Percentiles rank a stretch among this genome's conserved stretches.
Evolutionary conservation across 1,284 basidiomycete genomes (phyloP).

Genomic region (Pholiota adiposa): DNA sequence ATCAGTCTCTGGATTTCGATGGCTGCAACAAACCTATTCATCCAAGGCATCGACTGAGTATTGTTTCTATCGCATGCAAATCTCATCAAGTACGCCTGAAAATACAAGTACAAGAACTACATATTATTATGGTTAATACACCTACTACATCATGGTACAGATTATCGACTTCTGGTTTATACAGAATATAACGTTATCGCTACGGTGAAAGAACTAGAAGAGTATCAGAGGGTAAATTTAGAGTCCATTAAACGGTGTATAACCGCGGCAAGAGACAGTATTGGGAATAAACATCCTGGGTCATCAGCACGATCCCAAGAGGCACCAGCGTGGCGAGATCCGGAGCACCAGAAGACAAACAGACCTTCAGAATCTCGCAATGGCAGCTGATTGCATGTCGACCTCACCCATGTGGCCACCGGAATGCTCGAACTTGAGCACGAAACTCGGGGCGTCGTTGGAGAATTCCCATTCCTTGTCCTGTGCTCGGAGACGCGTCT

Average conservation of each 20-base stretch:
- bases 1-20: too few relatives aligned
- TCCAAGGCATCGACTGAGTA: too few relatives aligned
- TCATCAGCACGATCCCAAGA: conserved; percentile 14
- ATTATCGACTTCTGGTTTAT: too few relatives aligned
- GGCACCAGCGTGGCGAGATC: conserved; percentile 13
- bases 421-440: conserved; percentile 6
- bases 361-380: conserved; percentile 18
- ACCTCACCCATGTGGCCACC: neutral
- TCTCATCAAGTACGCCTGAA: too few relatives aligned
- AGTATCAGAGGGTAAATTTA: neutral
- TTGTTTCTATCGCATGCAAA: too few relatives aligned
- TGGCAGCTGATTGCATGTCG: conserved; percentile 12
- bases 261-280: conserved; percentile 6
- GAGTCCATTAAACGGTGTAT: neutral
- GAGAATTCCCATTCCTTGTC: conserved; percentile 18
- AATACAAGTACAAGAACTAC: too few relatives aligned
- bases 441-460: conserved; percentile 21
- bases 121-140: too few relatives aligned
- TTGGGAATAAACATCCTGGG: conserved; percentile 16
- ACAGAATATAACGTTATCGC: too few relatives aligned
- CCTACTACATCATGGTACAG: too few relatives aligned
- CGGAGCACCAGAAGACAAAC: conserved; percentile 2
- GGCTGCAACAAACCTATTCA: too few relatives aligned
- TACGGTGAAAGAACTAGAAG: too few relatives aligned
- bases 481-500: conserved; percentile 7